Base-by-base conservation (phyloP, 2,329 filamentous ascomycete genomes). In the Pezicula rhizophila region DNA sequence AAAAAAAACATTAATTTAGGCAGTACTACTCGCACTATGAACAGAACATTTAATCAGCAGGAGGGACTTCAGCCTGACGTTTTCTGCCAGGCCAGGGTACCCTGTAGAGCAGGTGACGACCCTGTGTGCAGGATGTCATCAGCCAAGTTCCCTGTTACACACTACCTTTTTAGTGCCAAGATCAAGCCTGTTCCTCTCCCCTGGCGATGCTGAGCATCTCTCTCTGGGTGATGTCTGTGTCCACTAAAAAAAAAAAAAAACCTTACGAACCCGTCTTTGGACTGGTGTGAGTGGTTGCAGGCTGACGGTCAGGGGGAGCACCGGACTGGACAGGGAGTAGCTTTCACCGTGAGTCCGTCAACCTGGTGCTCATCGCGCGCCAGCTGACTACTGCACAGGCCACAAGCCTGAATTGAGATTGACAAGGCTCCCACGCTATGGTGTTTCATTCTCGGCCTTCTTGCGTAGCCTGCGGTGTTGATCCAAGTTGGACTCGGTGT, bases 381-480 rank as follows among this genome's bases (percentile, higher is more conserved):
- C 40, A 42, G 20, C 40, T 26, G 40, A 42, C 40, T 26, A 42
- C 28, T 23, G 34, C 37, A 42, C 42, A 52, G 47, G 45, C 41
- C 23, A 51, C 49, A 28, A 25, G 25, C 40, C n/a, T 31, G 28
- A 31, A 31, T 31, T 20, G n/a, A 31, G 47, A 41, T 49, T 52
- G 49, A 52, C 58, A 61, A 53, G 60, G 50, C 54, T 55, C 50
- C 60, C 60, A 61, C 60, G 58, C 60, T 61, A 61, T 60, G 52
- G 54, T 61, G 60, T 62, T 62, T 62, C 59, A 61, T 60, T 59
- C 52, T 55, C 43, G 56, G 53, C 57, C 52, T 48, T 58, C 50
- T 53, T 55, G 52, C 56, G 48, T 55, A 50, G 37, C 44, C 35
- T 38, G 48, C 35, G 35, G 17, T 42, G 39, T 25, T 42, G 40